Base-by-base conservation (phyloP, 2,329 filamentous ascomycete species). In the Didymellaceae sp. region DNA sequence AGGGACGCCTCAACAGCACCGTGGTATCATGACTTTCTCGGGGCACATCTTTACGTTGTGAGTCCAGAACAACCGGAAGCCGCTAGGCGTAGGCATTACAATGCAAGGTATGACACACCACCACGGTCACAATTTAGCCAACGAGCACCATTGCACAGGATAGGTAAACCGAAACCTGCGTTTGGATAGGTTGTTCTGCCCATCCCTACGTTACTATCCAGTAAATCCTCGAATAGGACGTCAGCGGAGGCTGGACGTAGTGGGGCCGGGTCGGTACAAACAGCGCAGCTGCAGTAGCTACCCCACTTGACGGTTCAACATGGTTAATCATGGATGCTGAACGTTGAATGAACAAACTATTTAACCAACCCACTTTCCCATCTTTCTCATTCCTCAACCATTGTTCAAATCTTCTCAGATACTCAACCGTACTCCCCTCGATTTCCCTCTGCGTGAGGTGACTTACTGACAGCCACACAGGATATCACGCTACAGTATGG, bases 261-360 rank as follows among this genome's bases (percentile, higher is more conserved):
- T 44, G 52, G 46, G 46, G 33, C 39, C 22, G 30, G 20, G 16
- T 11, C 28, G 26, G 22, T 22, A 34, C 32, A 43, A 51, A 28
- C 18, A 21, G 26, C 33, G 38, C 38, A 47, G 14, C 45, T 57
- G 55, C 53, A 58, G 40, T 37, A 48, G 42, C 41, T 67, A 68
- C 66, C 66, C 65, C 66, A 59, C 66, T 56, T 49, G 58, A 66
- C 62, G 54, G 60, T 52, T 66, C 52, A 41, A 45, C 49, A 43
- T 57, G 62, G 60, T 53, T 54, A 57, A 39, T 39, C 45, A 47
- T 52, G 56, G 38, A 40, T 11, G 21, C 22, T 21, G 22, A 20
- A 47, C 44, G 30, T 41, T 21, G 38, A 30, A 17, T 42, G 34
- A 34, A 45, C 54, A 50, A 34, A 16, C 49, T 64, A 65, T 64